These are phyloP conservation scores for Grosmannia penicillata DNA, from an alignment of 2,329 filamentous ascomycete genomes.

Conservation along the genomic window DNA sequence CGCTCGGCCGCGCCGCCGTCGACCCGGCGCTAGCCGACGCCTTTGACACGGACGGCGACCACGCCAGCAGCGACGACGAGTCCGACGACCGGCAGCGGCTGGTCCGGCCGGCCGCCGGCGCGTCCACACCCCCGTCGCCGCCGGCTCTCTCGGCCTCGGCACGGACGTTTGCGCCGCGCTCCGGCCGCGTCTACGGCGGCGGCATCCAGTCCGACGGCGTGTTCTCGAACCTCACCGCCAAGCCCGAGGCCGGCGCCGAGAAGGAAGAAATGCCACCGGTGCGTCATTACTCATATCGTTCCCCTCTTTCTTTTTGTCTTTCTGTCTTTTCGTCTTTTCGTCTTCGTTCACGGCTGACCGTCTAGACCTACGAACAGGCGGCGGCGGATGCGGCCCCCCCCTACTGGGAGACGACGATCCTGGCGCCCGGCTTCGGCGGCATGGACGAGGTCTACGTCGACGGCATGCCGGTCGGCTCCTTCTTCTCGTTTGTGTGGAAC, in stretches of 20 bases:
- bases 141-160: no score
- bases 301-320: neutral
- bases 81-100: slow-evolving; percentile 74
- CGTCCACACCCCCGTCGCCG: slow-evolving; percentile 6
- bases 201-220: slow-evolving; percentile 82
- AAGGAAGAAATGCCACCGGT: slow-evolving; percentile 88
- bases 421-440: slow-evolving; percentile 80
- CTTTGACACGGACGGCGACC: slow-evolving; percentile 72
- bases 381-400: slow-evolving; percentile 90
- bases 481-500: slow-evolving; percentile 85
- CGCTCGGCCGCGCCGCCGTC: slow-evolving; percentile 24
- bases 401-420: slow-evolving; percentile 98
- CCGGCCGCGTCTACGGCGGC: slow-evolving; percentile 48
- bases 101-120: slow-evolving; percentile 36
- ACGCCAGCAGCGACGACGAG: slow-evolving; percentile 78
- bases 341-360: no score
- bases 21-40: slow-evolving; percentile 81
- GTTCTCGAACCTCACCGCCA: slow-evolving; percentile 86
- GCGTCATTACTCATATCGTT: slow-evolving; percentile 25
- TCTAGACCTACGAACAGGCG: slow-evolving; percentile 90
- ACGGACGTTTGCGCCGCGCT: slow-evolving; percentile 7
- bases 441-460: slow-evolving; percentile 94
- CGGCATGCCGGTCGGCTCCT: slow-evolving; percentile 77
- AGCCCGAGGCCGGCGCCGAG: slow-evolving; percentile 66
- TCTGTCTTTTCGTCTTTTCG: neutral